A percentile compares a stretch with the other conserved stretches of the same genome.
Conservation (phyloP, 1,139 yeast genomes). For the Blastobotrys arbuscula region DNA sequence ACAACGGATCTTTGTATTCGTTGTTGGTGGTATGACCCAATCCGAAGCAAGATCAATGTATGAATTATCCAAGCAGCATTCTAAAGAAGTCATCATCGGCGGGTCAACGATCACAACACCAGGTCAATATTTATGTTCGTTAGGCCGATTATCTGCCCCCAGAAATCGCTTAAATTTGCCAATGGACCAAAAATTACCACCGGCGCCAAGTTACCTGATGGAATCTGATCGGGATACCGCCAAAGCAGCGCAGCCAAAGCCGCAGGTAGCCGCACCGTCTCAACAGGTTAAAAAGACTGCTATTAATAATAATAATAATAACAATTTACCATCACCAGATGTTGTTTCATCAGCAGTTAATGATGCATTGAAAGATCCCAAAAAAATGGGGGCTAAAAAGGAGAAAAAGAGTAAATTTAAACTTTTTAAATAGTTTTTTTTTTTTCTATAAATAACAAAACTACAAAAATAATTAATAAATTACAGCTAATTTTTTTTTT, state of each 20-base stretch:
- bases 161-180: slow-evolving; percentile 30
- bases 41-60: slow-evolving; percentile 75
- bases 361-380: slow-evolving; percentile 5
- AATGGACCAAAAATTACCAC: slow-evolving; percentile 26
- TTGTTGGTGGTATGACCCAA: slow-evolving; percentile 84
- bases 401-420: slow-evolving; percentile 13
- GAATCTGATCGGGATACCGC: slow-evolving; percentile 28
- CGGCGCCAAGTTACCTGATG: slow-evolving; percentile 28
- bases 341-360: slow-evolving; percentile 1
- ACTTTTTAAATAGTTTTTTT: slow-evolving; percentile 8
- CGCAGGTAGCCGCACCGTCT: slow-evolving; percentile 10
- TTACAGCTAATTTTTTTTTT: neutral
- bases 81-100: slow-evolving; percentile 77
- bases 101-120: slow-evolving; percentile 76
- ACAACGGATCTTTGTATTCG: slow-evolving; percentile 71
- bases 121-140: slow-evolving; percentile 39
- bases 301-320: neutral
- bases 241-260: slow-evolving; percentile 10
- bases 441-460: neutral
- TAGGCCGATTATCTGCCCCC: slow-evolving; percentile 28
- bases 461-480: neutral
- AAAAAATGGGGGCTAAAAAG: slow-evolving; percentile 2
- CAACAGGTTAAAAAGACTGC: neutral
- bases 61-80: slow-evolving; percentile 56
- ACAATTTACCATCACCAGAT: neutral